Conservation (phyloP, 257 asterid genomes). For the Sherardia arvensis region DNA sequence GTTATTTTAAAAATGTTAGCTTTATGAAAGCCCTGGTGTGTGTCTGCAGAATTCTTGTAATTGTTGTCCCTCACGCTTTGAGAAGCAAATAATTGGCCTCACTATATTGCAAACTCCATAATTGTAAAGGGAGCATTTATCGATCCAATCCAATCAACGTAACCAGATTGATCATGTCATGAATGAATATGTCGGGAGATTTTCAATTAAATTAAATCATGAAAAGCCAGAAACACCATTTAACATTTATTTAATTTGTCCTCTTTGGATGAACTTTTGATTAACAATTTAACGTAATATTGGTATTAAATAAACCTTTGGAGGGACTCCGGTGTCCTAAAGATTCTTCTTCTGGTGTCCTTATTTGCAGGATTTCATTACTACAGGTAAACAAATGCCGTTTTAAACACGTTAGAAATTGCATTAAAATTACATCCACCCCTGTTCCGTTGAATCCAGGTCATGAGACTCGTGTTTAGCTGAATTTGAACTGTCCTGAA, state of each 20-base stretch:
- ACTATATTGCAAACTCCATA: background rate
- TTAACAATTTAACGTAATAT: background rate
- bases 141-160: background rate
- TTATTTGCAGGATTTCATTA: background rate
- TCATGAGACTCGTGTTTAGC: too few relatives aligned
- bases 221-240: background rate
- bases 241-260: background rate
- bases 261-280: background rate
- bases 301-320: background rate
- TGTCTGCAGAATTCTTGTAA: background rate
- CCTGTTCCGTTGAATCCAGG: too few relatives aligned
- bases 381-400: background rate
- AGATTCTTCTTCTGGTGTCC: background rate
- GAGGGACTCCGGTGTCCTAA: background rate
- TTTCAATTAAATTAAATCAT: background rate
- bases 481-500: too few relatives aligned
- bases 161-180: background rate
- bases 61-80: slow-evolving; percentile 1
- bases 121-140: background rate
- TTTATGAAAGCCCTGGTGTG: slow-evolving; percentile 4
- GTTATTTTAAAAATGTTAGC: too few relatives aligned
- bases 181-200: slow-evolving; percentile 4
- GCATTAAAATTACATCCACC: too few relatives aligned
- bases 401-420: too few relatives aligned
- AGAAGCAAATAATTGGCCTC: slow-evolving; percentile 3